Evolutionary conservation across 495 filamentous ascomycete genomes (phyloP).

Genomic region (Aspergillus sclerotioniger): DNA sequence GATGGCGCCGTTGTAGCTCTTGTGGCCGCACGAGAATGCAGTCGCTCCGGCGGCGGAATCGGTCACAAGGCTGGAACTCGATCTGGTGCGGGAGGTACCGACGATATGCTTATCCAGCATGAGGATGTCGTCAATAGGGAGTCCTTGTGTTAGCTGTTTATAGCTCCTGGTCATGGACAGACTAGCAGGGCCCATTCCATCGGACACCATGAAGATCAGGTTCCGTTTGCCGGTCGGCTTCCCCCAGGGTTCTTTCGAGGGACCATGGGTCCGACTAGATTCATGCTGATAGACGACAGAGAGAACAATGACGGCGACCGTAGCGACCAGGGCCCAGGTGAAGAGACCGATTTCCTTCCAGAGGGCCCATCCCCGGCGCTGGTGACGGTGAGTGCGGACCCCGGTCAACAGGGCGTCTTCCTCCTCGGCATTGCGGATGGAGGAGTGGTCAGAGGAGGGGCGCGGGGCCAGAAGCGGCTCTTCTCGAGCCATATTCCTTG

Average conservation of each 20-base stretch:
- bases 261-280: constrained; percentile 31
- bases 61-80: constrained; percentile 76
- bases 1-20: constrained; percentile 96
- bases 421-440: constrained; percentile 52
- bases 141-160: constrained; percentile 64
- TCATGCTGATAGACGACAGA: constrained; percentile 72
- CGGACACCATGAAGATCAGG: constrained; percentile 97
- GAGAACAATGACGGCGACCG: constrained; percentile 69
- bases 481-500: constrained; percentile 34
- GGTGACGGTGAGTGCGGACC: constrained; percentile 36
- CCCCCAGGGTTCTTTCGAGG: constrained; percentile 32
- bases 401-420: constrained; percentile 67
- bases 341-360: constrained; percentile 76
- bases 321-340: constrained; percentile 86
- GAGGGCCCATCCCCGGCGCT: constrained; percentile 43
- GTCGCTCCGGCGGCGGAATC: constrained; percentile 96
- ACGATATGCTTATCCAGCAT: constrained; percentile 82
- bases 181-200: constrained; percentile 95
- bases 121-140: constrained; percentile 69
- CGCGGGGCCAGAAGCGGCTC: constrained; percentile 46
- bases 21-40: constrained; percentile 86
- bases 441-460: constrained; percentile 44
- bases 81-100: constrained; percentile 84
- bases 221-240: constrained; percentile 77
- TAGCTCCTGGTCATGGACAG: constrained; percentile 81